phyloP scores from a whole-genome alignment of 2,329 filamentous ascomycete species.

The Huntiella moniliformis region DNA sequence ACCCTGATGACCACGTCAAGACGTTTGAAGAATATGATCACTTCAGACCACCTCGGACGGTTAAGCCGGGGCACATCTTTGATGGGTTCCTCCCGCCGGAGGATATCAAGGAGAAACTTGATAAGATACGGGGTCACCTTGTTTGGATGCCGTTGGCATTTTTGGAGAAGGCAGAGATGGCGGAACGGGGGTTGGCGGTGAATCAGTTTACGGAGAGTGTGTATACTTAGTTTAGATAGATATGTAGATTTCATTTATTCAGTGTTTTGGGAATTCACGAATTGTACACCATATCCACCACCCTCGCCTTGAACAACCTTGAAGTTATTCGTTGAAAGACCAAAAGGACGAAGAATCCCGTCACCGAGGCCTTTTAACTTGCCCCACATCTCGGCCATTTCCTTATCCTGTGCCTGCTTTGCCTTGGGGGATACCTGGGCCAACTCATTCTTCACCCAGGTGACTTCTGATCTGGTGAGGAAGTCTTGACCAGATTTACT shows the following conservation, averaged over 20 bases:
- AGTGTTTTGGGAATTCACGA: slow-evolving; percentile 24
- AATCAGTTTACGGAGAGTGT: slow-evolving; percentile 78
- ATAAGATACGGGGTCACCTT: slow-evolving; percentile 67
- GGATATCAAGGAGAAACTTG: slow-evolving; percentile 56
- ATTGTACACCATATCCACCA: slow-evolving; percentile 90
- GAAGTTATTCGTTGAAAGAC: slow-evolving; percentile 84
- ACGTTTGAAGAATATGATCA: slow-evolving; percentile 78
- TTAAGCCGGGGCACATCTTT: slow-evolving; percentile 73
- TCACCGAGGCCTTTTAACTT: slow-evolving; percentile 89
- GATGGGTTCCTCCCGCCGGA: slow-evolving; percentile 56
- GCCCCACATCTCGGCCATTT: slow-evolving; percentile 94
- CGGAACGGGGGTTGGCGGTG: slow-evolving; percentile 69
- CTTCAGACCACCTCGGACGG: slow-evolving; percentile 50
- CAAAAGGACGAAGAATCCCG: slow-evolving; percentile 80
- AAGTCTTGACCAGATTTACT: not conserved
- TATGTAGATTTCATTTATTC: not conserved
- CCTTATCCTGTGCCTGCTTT: slow-evolving; percentile 63
- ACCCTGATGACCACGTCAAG: slow-evolving; percentile 76
- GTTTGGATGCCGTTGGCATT: slow-evolving; percentile 95
- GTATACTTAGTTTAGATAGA: slow-evolving; percentile 36
- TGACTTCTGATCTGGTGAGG: not conserved
- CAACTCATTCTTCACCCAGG: not conserved
- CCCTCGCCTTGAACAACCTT: slow-evolving; percentile 82
- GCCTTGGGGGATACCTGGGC: slow-evolving; percentile 19
- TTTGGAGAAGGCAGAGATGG: slow-evolving; percentile 68